phyloP scores from a whole-genome alignment of 139 green algal species.

The Micractinium sp. region DNA sequence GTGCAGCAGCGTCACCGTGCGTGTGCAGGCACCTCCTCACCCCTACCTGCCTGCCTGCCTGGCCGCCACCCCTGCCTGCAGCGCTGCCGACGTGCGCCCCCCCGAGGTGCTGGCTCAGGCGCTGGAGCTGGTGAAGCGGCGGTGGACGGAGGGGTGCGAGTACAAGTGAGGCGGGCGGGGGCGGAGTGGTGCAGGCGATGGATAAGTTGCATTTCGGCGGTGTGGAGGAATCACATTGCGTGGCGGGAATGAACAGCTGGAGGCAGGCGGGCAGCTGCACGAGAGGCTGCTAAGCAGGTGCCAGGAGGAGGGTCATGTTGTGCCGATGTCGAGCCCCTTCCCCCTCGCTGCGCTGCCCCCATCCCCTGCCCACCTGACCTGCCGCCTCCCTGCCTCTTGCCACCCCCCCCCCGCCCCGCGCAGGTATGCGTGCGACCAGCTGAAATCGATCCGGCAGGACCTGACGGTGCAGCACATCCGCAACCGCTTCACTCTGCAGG shows the following conservation, averaged over 20 bases:
- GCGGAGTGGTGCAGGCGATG: background rate
- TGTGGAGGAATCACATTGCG: too few relatives aligned
- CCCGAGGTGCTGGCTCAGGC: constrained; percentile 57
- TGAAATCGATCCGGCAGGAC: constrained; percentile 87
- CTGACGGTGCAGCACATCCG: constrained; percentile 79
- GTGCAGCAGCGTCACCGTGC: too few relatives aligned
- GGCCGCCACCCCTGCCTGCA: background rate
- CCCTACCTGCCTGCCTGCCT: background rate
- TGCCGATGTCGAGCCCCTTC: background rate
- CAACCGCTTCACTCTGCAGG: constrained; percentile 48
- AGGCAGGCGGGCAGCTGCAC: too few relatives aligned
- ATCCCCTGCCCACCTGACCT: background rate
- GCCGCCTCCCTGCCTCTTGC: background rate
- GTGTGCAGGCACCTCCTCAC: too few relatives aligned
- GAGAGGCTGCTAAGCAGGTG: background rate
- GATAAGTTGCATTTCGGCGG: background rate
- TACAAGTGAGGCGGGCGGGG: constrained; percentile 11
- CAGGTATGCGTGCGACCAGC: constrained; percentile 70
- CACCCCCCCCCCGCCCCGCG: background rate
- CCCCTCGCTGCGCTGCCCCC: background rate
- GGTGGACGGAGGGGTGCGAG: constrained; percentile 28
- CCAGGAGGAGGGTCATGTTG: too few relatives aligned
- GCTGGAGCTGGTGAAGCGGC: constrained; percentile 62
- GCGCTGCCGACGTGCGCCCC: constrained; percentile 41
- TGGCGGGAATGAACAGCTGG: too few relatives aligned